Evolutionary conservation across 495 filamentous ascomycete genomes (phyloP), one percentile per base, ranked within the genome.

Genomic region (Penicillium cinerascens): DNA sequence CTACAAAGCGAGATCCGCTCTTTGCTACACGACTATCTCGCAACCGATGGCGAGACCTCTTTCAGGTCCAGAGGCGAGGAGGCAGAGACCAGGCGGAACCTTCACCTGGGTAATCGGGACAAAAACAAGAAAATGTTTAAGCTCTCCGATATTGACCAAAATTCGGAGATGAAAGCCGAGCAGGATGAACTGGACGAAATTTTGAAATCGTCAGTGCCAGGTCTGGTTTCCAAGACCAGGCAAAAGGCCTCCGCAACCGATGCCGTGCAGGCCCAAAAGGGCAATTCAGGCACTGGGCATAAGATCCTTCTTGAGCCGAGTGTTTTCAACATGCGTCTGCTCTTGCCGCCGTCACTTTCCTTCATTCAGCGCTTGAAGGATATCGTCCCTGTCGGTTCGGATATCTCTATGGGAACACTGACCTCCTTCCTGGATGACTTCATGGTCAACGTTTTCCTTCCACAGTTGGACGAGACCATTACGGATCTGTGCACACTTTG

Each of bases 391-490:
- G 78, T 85, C 15, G 85, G 78, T 48, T 79, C 91, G 0, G 92
- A 95, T 55, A 87, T 97, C 58, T 85, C 86, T 6, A 87, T 87
- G 52, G 89, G 84, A 66, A 95, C 90, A 1, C 67, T 97, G 44
- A 97, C 93, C 1, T 92, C 90, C 20, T 99, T 99, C 72, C 81
- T 99, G 10, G 93, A 99, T 65, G 95, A 99, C 66, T 97, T 97
- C 70, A 82, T 99, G 47, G 86, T 97, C 68, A 97, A 97, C 60
- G 92, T 97, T 33, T 99, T 99, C 74, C 87, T 92, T 49, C 93
- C 93, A 17, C 95, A 97, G 61, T 73, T 99, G 13, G 93, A 99
- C 47, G 93, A 99, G 62, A 96, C 95, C 0, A 82, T 99, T 6
- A 84, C 86, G 11, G 95, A 99, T 63, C 76, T 96, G 25, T 90